Evolutionary conservation across 73 alveolate genomes (phyloP).

Genomic region (Stentor coeruleus): DNA sequence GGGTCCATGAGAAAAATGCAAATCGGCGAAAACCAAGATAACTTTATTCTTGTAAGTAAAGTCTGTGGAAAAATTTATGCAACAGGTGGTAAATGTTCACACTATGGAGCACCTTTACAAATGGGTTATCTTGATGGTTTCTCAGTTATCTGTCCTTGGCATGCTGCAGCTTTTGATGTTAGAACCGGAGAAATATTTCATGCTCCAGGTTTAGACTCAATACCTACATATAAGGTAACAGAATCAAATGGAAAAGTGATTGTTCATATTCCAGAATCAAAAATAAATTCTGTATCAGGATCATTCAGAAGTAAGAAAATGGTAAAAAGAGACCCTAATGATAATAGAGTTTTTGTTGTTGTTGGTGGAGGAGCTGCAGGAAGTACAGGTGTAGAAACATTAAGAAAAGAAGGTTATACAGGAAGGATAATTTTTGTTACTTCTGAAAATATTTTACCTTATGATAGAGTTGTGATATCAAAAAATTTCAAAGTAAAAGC

Average conservation of each 20-base stretch:
- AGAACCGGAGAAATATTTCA: constrained; percentile 70
- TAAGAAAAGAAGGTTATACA: constrained; percentile 72
- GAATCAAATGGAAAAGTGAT: constrained; percentile 61
- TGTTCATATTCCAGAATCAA: constrained; percentile 59
- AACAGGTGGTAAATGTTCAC: constrained; percentile 69
- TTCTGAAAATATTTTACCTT: constrained; percentile 70
- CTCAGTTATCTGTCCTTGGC: constrained; percentile 88
- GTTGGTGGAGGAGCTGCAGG: constrained; percentile 97
- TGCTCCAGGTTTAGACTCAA: constrained; percentile 83
- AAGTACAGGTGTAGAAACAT: constrained; percentile 84
- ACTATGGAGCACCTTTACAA: constrained; percentile 80
- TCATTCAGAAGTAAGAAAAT: constrained; percentile 38
- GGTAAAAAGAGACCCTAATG: constrained; percentile 77
- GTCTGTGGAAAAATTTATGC: constrained; percentile 46
- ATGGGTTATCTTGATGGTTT: constrained; percentile 72
- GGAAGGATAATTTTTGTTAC: constrained; percentile 78
- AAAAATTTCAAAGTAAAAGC: constrained; percentile 29
- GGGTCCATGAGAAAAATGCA: constrained; percentile 46
- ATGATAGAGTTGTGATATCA: constrained; percentile 43
- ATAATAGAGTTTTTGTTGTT: constrained; percentile 59
- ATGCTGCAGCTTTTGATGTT: constrained; percentile 81
- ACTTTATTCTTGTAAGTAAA: constrained; percentile 42
- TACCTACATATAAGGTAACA: constrained; percentile 65
- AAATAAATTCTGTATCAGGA: constrained; percentile 28
- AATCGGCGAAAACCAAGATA: constrained; percentile 55